Evolutionary conservation across 2,329 filamentous ascomycete genomes (phyloP).

Genomic region (Fusarium annulatum): DNA sequence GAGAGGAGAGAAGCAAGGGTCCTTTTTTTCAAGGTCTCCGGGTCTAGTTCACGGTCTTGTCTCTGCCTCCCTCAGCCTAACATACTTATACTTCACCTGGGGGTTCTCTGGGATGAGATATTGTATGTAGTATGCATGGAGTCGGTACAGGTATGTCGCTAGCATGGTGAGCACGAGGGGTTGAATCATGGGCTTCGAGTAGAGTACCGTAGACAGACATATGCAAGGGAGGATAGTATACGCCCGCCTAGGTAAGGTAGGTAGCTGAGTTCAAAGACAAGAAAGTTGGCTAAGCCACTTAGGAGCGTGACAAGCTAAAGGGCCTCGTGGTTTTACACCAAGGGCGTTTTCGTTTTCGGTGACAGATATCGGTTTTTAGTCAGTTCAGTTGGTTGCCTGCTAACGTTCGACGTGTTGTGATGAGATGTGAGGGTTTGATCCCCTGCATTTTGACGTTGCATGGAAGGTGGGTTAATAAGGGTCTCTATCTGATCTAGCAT

Average conservation of each 20-base stretch:
- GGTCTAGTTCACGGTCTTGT: neutral
- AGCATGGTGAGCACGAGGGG: constrained; percentile 16
- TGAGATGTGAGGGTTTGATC: neutral
- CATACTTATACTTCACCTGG: neutral
- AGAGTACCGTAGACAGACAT: neutral
- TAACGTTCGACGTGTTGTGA: neutral
- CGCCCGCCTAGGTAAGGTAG: neutral
- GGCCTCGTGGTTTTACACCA: constrained; percentile 1
- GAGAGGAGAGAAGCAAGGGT: constrained; percentile 1
- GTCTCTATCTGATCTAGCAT: neutral
- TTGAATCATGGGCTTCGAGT: neutral
- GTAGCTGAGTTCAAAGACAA: no score
- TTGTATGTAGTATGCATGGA: neutral
- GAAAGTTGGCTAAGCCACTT: neutral
- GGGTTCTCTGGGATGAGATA: neutral
- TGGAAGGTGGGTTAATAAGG: constrained; percentile 5
- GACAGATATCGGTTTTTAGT: neutral
- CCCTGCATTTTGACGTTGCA: constrained; percentile 26
- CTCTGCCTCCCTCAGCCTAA: neutral
- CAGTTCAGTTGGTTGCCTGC: neutral
- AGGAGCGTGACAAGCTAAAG: constrained; percentile 17
- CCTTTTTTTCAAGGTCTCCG: neutral
- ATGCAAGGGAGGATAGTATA: constrained; percentile 12
- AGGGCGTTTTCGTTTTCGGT: neutral
- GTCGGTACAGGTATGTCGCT: neutral